Percentiles rank a stretch among this genome's conserved stretches.
Conservation (phyloP, 345 rosid species). For the Triadica sebifera region DNA sequence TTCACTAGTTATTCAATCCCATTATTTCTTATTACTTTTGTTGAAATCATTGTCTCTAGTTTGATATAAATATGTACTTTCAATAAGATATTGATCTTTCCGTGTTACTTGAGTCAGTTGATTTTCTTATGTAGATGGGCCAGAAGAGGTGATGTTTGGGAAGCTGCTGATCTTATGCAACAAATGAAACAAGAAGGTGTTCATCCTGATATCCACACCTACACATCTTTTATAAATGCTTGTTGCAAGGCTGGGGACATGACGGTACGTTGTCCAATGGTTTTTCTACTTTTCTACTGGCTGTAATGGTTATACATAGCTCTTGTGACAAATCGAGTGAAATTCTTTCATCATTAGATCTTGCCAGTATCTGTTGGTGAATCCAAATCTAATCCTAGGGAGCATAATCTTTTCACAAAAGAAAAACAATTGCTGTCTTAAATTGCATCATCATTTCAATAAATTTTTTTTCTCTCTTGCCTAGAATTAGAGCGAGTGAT, state of each 20-base stretch:
- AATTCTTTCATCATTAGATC: background rate
- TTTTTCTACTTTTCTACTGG: background rate
- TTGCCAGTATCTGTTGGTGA: background rate
- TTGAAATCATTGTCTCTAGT: background rate
- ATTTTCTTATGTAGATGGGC: constrained; percentile 65
- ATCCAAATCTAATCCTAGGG: background rate
- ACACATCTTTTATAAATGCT: constrained; percentile 90
- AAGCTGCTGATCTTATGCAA: constrained; percentile 91
- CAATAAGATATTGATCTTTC: background rate
- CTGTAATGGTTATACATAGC: background rate
- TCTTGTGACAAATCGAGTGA: background rate
- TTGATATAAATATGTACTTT: background rate
- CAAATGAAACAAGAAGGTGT: constrained; percentile 89
- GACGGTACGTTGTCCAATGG: constrained; percentile 47
- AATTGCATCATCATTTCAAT: too few species aligned
- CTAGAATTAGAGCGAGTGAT: background rate
- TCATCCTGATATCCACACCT: constrained; percentile 84
- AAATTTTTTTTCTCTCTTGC: too few species aligned
- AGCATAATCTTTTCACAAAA: background rate
- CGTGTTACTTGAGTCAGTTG: background rate
- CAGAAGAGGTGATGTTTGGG: constrained; percentile 97
- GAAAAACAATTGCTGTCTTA: background rate
- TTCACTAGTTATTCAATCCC: background rate
- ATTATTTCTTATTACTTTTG: background rate
- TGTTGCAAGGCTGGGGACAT: constrained; percentile 97